These are phyloP conservation scores for Nigrograna mackinnonii DNA, from an alignment of 2,329 filamentous ascomycete genomes.

Conservation along the genomic window DNA sequence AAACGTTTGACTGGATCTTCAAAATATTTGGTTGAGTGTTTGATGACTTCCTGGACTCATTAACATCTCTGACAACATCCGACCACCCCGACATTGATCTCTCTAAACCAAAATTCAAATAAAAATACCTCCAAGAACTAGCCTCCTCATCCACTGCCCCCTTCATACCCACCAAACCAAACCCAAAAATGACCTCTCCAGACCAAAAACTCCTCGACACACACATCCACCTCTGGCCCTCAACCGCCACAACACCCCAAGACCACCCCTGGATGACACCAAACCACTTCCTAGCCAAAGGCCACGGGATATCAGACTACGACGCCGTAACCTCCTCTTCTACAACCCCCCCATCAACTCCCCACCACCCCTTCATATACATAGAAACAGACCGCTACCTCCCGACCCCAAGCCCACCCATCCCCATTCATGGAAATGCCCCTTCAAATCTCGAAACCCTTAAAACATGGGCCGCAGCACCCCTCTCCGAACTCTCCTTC, in stretches of 20 bases:
- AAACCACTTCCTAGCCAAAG: conserved; percentile 58
- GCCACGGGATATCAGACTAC: conserved; percentile 70
- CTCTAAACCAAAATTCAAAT: no score
- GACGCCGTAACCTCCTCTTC: conserved; percentile 12
- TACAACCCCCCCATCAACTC: conserved; percentile 10
- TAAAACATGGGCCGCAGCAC: conserved; percentile 64
- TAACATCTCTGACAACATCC: no score
- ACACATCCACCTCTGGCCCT: conserved; percentile 87
- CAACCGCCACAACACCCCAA: conserved; percentile 60
- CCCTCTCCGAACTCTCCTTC: conserved; percentile 73
- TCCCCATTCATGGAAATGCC: not conserved
- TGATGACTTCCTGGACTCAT: no score
- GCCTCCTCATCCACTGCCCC: no score
- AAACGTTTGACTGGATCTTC: no score
- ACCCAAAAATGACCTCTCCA: no score
- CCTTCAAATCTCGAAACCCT: conserved; percentile 17
- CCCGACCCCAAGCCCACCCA: conserved; percentile 7
- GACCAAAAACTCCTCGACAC: conserved; percentile 72
- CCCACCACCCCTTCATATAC: conserved; percentile 69
- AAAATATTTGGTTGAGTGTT: no score
- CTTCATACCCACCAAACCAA: no score
- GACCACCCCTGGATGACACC: conserved; percentile 72
- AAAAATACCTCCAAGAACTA: no score
- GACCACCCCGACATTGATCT: no score
- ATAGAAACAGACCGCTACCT: conserved; percentile 76